Base-by-base conservation (phyloP, 345 rosid species). In the Trapa incisa region DNA sequence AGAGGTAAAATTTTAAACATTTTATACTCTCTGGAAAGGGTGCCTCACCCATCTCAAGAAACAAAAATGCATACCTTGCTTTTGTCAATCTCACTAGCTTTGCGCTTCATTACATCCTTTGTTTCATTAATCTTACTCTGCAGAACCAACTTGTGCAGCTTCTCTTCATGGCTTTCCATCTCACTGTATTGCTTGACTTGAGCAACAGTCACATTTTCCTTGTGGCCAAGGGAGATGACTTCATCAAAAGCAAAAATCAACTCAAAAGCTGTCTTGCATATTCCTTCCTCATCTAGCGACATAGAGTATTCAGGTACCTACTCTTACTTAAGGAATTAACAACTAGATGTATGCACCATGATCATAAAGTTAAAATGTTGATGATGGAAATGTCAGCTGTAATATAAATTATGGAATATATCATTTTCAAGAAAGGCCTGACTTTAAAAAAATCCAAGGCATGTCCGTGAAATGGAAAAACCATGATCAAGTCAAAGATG, bases 131-230 rank as follows among this genome's bases (percentile, higher is more conserved):
- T 95, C 87, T 95, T 95, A 80, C 90, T 95, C 78, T 89, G 97
- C 83, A 91, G 60, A 16, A 95, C 96, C 68, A 91, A 83, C 79
- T 89, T 95, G 78, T 95, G 99, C 86, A 95, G 71, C 85, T 91
- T 89, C 79, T 95, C 99, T 73, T 95, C 99, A 48, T 91, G 96
- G 85, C 98, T 91, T 81, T 95, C 99, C 99, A 95, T 95, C 80
- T 95, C 99, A 78, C 96, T 89, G 83, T 89, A 91, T 76, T 95
- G 99, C 85, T 89, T 95, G 71, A 95, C 98, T 73, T 85, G 98
- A 8, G 96, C 85, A 66, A 95, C 96, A 36, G 97, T 95, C 64
- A 95, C 92, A 78, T 88, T 91, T 80, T 95, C 97, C 88, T 85
- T 91, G 88, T 95, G 98, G 76, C 99, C 99, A 66, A 95, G 96